Percentiles rank a stretch among this genome's conserved stretches.
These are phyloP conservation scores for Bretschneidera sinensis DNA, from an alignment of 345 rosid genomes.

Conservation along the genomic window DNA sequence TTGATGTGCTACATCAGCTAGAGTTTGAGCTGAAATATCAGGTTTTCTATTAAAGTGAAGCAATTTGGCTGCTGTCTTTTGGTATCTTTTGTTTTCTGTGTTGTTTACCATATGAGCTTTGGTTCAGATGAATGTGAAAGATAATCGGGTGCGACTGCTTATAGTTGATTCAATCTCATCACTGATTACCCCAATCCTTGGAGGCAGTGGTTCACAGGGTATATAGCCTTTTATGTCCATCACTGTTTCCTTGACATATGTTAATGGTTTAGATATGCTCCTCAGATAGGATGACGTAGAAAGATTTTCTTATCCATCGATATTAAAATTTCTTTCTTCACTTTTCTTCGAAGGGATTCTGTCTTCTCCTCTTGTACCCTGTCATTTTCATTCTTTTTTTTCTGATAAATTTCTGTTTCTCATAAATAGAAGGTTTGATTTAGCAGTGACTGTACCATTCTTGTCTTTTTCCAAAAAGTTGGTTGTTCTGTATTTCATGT, in stretches of 20 bases:
- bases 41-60: constrained; percentile 36
- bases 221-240: constrained; percentile 23
- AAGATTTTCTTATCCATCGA: too few relatives aligned
- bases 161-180: constrained; percentile 80
- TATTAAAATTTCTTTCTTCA: too few relatives aligned
- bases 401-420: too few relatives aligned
- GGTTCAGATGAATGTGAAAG: constrained; percentile 35
- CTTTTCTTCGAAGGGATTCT: too few relatives aligned
- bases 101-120: constrained; percentile 11
- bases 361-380: too few relatives aligned
- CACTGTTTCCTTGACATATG: constrained; percentile 2
- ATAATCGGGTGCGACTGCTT: constrained; percentile 34
- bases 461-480: too few relatives aligned
- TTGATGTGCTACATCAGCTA: constrained; percentile 53
- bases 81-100: constrained; percentile 1
- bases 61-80: constrained; percentile 9
- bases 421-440: background rate
- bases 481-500: too few relatives aligned
- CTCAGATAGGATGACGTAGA: background rate
- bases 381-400: too few relatives aligned
- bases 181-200: constrained; percentile 68
- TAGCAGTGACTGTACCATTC: background rate
- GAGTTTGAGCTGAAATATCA: constrained; percentile 42
- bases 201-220: constrained; percentile 68
- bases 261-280: background rate